Conservation (phyloP, 352 stramenopile species). For the Pythium phragmiticola region DNA sequence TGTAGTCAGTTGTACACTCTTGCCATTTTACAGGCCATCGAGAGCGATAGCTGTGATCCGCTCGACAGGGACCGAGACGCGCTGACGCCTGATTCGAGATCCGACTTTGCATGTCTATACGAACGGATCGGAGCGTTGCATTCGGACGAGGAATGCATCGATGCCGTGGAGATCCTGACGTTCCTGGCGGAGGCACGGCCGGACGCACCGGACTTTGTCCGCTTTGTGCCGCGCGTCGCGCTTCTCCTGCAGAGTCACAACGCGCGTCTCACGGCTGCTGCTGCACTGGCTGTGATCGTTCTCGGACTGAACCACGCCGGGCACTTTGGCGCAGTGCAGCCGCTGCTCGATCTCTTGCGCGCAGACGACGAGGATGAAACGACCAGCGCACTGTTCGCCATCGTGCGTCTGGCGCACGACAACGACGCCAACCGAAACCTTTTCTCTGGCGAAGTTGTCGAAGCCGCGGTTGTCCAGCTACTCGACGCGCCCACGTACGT, state of each 20-base stretch:
- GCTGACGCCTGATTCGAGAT: background rate
- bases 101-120: background rate
- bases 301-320: background rate
- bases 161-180: constrained; percentile 12
- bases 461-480: too few species aligned
- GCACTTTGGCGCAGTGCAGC: background rate
- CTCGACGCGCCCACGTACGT: too few species aligned
- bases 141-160: background rate
- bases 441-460: too few species aligned
- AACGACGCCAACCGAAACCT: too few species aligned
- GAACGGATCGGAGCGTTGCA: background rate
- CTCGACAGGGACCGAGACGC: background rate
- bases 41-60: background rate
- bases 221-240: background rate
- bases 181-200: background rate
- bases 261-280: background rate
- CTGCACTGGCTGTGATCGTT: background rate
- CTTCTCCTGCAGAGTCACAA: background rate
- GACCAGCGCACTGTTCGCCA: too few species aligned
- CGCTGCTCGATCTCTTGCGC: background rate
- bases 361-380: too few species aligned
- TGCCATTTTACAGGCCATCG: background rate
- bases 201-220: background rate
- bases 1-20: background rate
- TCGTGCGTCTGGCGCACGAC: too few species aligned